Base-by-base conservation (phyloP, 1,284 basidiomycete genomes). In the Ustilago esculenta region DNA sequence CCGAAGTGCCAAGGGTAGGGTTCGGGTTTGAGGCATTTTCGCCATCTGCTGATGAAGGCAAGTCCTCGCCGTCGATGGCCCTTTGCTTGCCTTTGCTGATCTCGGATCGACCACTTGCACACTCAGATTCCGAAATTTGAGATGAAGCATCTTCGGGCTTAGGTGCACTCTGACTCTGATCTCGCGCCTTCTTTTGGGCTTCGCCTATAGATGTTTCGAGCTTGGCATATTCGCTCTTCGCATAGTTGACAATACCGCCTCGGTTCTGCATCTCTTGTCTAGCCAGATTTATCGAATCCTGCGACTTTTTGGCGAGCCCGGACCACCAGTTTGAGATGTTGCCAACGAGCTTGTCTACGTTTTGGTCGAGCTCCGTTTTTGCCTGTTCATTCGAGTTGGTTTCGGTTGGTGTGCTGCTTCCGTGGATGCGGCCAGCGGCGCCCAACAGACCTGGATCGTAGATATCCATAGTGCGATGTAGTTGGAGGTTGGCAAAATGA, bases 291-390 rank as follows among this genome's bases (percentile, higher is more conserved):
- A 79, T 48, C 2, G 64, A 59, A 29, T 72, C 65, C 35, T 74
- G 70, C 2, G 77, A 78, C 60, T 76, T 77, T 27, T 77, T 72
- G 43, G 64, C 72, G 15, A 81, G 52, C 27, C 72, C 76, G 14
- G 48, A 59, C 76, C 77, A 81, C 79, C 79, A 81, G 12, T 52
- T 68, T 8, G 75, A 74, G 33, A 81, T 61, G 33, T 73, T 72
- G 11, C 73, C 70, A 0, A 78, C 75, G 18, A 79, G 42, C 53
- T 78, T 70, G 25, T 67, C 59, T 10, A 81, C 77, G 17, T 76
- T 72, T 24, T 72, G 60, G 37, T 81, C 77, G 29, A 80, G 58
- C 11, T 75, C 63, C 11, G 72, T 66, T 30, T 61, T 56, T 42
- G 42, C 39, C n/a, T 20, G 8, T 5, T 34, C 41, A 37, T 20